phyloP scores from a whole-genome alignment of 2,329 filamentous ascomycete species.

The Aspergillus awamori region DNA sequence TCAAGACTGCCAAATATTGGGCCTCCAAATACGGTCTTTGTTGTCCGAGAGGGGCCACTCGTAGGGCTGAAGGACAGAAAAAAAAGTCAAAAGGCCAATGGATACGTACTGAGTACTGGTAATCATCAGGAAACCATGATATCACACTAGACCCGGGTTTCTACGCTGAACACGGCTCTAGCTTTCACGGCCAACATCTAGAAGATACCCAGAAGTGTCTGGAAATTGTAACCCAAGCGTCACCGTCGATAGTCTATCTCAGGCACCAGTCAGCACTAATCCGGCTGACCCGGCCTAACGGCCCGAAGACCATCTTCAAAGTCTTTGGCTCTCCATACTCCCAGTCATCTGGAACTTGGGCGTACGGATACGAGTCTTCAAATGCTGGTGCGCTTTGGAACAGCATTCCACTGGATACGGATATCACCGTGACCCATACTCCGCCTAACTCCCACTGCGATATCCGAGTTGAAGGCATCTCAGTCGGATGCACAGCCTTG shows the following conservation, averaged over 20 bases:
- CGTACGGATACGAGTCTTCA: conserved; percentile 56
- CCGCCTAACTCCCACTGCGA: conserved; percentile 57
- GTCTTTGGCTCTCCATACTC: conserved; percentile 64
- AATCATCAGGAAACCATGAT: conserved; percentile 59
- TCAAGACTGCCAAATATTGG: neutral
- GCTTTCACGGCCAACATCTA: conserved; percentile 49
- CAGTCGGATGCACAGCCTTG: conserved; percentile 56
- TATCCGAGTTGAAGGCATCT: conserved; percentile 29
- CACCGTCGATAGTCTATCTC: conserved; percentile 55
- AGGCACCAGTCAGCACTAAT: conserved; percentile 53
- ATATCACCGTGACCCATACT: conserved; percentile 61
- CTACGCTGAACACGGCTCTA: conserved; percentile 45
- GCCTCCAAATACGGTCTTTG: neutral
- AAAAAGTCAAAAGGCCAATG: too few species aligned
- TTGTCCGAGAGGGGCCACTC: neutral
- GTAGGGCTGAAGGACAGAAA: neutral
- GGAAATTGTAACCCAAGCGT: conserved; percentile 43
- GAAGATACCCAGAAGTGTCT: conserved; percentile 51
- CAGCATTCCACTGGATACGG: conserved; percentile 53
- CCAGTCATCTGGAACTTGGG: conserved; percentile 53
- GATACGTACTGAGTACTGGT: neutral
- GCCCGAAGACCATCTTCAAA: conserved; percentile 53
- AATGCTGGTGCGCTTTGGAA: conserved; percentile 52
- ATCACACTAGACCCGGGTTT: conserved; percentile 56
- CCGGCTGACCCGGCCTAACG: conserved; percentile 47